Conservation (phyloP, 2,329 filamentous ascomycete genomes). For the Zymoseptoria pseudotritici region DNA sequence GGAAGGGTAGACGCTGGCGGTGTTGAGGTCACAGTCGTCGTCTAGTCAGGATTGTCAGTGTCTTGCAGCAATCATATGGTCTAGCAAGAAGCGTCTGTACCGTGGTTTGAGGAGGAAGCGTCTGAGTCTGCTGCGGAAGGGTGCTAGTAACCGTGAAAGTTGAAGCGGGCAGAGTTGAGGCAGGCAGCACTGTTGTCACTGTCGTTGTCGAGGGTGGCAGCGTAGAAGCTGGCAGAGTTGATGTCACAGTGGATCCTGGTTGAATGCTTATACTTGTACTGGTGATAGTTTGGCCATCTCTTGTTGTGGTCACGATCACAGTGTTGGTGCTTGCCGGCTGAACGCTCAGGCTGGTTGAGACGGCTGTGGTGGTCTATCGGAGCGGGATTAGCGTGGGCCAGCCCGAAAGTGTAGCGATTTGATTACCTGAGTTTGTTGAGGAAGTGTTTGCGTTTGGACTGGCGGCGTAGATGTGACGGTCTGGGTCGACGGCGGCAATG, state of each 20-base stretch:
- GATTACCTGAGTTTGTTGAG: not conserved
- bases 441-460: not conserved
- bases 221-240: not conserved
- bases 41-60: not conserved
- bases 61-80: not conserved
- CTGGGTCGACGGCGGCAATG: not conserved
- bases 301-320: not conserved
- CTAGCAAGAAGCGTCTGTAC: not conserved
- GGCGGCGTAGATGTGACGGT: not conserved
- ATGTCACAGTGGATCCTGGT: not conserved
- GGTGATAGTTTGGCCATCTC: not conserved
- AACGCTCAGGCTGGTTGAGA: not conserved
- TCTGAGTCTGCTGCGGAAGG: not conserved
- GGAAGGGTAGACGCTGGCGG: not conserved
- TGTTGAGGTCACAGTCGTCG: not conserved
- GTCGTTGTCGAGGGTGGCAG: not conserved
- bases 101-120: not conserved
- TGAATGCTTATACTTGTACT: not conserved
- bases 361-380: not conserved
- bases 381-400: not conserved
- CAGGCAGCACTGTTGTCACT: not conserved
- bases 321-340: not conserved
- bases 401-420: not conserved
- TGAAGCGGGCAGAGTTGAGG: not conserved
- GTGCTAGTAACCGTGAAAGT: not conserved